Evolutionary conservation across 169 alveolate species (phyloP), one percentile per base, ranked within the genome.

Genomic region (Eimeria necatrix): DNA sequence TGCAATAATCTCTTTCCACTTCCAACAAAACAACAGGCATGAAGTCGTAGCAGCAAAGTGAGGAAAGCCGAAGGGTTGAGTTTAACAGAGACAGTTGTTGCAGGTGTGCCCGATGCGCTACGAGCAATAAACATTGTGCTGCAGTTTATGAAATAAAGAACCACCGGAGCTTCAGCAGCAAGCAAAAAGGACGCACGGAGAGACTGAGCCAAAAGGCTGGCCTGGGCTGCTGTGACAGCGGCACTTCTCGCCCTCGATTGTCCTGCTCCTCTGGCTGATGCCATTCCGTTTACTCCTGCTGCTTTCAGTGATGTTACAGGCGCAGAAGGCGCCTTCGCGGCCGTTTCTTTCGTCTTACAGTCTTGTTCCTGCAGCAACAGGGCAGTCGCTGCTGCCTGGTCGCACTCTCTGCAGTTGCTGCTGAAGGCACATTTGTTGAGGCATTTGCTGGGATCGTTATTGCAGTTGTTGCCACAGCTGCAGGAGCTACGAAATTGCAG

Each of bases 131-230:
- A 85, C 61, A 85, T 56, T 16, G 92, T 85, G 51, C 80, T 26
- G 92, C 92, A 85, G 81, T 85, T 85, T 10, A 85, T 71, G 26
- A 85, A 59, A 80, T 85, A 85, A 4, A 85, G 64, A 60, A 41
- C 53, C 90, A 81, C 6, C 49, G 90, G 90, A 7, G 52, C 73
- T 24, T 81, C 90, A 2, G 90, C 74, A 52, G 90, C 90, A 16
- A 81, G 90, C 16, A 12, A 22, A 51, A 81, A 81, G 32, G 90
- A 81, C 53, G 73, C 73, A 18, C 90, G 90, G 32, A 81, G 90
- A 32, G 90, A 81, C 74, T 81, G 90, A 4, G 90, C 90, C 18
- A 81, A 71, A 56, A 26, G 26, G 22, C 32, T 26, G 32, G 90
- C 73, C 41, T 48, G 90, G 52, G 90, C 12, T 53, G 48, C 90